These are phyloP conservation scores for Pichia rugopelliculosa DNA, from an alignment of 805 yeast species.

Conservation along the genomic window DNA sequence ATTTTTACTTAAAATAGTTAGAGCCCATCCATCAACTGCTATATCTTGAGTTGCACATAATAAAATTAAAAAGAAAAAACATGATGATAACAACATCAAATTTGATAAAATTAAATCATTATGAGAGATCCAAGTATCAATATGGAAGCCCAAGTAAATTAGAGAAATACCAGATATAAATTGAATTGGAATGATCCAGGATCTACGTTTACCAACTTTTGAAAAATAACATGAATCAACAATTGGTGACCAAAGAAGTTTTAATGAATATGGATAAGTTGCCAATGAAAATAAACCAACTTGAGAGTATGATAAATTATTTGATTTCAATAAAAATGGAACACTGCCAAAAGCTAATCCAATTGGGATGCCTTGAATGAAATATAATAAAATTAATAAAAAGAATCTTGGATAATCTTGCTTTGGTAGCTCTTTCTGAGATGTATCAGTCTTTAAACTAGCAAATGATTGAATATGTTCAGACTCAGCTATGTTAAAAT, in stretches of 20 bases:
- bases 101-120: constrained; percentile 39
- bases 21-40: constrained; percentile 99
- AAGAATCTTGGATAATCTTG: constrained; percentile 68
- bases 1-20: constrained; percentile 71
- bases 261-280: constrained; percentile 89
- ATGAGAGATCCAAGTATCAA: constrained; percentile 38
- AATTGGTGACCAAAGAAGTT: constrained; percentile 90
- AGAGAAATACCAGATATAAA: constrained; percentile 65
- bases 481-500: constrained; percentile 7
- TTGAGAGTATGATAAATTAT: constrained; percentile 72
- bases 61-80: constrained; percentile 72
- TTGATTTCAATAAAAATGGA: constrained; percentile 79
- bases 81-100: constrained; percentile 51
- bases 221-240: constrained; percentile 78
- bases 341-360: constrained; percentile 93
- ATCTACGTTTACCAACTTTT: constrained; percentile 70
- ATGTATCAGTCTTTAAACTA: not conserved
- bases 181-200: constrained; percentile 95
- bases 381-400: constrained; percentile 64
- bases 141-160: constrained; percentile 52
- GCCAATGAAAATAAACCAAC: constrained; percentile 89
- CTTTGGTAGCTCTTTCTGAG: constrained; percentile 18
- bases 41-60: constrained; percentile 97
- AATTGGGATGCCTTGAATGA: constrained; percentile 94
- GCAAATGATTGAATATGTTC: constrained; percentile 3